A percentile compares a stretch with the other conserved stretches of the same genome.
Conservation (phyloP, 331 rosid genomes). For the Spiraea crenata region DNA sequence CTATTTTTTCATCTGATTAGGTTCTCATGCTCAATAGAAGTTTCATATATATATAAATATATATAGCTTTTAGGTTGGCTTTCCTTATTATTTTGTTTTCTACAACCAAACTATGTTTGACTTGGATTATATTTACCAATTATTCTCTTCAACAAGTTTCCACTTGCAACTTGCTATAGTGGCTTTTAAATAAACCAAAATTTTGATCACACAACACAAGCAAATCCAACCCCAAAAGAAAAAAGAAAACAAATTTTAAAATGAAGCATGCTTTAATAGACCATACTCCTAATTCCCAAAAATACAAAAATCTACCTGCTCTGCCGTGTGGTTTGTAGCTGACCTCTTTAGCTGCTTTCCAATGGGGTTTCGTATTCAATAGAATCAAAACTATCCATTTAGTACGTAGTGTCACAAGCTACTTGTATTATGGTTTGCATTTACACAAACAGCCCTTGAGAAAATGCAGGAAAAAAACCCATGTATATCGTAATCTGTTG, state of each 20-base stretch:
- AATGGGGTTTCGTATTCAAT: too few species aligned
- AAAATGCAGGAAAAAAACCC: too few species aligned
- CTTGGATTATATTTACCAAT: conserved; percentile 5
- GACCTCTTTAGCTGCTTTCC: too few species aligned
- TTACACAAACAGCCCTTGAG: too few species aligned
- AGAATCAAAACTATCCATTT: too few species aligned
- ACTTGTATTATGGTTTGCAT: too few species aligned
- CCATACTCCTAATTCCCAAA: background rate
- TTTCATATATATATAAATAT: too few species aligned
- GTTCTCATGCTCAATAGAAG: too few species aligned
- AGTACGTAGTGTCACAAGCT: too few species aligned
- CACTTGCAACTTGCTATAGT: conserved; percentile 15
- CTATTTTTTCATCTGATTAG: too few species aligned
- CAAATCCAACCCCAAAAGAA: conserved; percentile 19
- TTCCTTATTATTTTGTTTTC: background rate
- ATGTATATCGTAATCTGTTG: too few species aligned
- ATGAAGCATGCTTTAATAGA: conserved; percentile 43
- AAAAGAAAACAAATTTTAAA: background rate
- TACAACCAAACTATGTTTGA: conserved; percentile 23
- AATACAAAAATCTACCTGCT: conserved; percentile 19
- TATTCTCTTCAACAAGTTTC: conserved; percentile 16
- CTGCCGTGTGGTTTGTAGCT: conserved; percentile 17
- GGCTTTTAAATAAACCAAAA: conserved; percentile 26
- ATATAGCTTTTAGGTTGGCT: too few species aligned
- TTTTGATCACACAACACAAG: conserved; percentile 9